Conservation (phyloP, 148 eudicot genomes). For the Limonium bicolor region DNA sequence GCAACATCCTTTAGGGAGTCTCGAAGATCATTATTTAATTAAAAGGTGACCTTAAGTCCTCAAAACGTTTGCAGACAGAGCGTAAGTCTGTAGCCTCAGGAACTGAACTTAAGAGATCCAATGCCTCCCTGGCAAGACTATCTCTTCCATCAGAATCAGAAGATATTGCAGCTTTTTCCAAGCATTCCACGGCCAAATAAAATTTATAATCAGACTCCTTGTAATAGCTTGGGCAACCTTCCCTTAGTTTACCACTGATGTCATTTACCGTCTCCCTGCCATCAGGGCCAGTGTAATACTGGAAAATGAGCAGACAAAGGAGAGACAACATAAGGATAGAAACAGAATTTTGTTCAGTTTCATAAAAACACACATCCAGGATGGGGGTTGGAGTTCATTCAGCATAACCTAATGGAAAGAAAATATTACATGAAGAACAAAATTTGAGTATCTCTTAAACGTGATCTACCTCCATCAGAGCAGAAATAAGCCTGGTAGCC, state of each 20-base stretch:
- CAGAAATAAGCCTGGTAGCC: constrained; percentile 85
- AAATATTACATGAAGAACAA: neutral
- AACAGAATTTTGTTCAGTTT: too few species aligned
- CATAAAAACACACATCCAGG: neutral
- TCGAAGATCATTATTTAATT: neutral
- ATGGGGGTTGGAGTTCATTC: neutral
- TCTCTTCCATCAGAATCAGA: constrained; percentile 61
- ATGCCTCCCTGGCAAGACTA: constrained; percentile 84
- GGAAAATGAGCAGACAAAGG: constrained; percentile 19
- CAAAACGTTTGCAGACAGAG: constrained; percentile 91
- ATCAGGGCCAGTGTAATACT: constrained; percentile 96
- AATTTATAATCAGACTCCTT: constrained; percentile 97
- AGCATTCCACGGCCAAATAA: constrained; percentile 91
- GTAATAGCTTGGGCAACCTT: constrained; percentile 92
- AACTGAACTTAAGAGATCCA: constrained; percentile 60
- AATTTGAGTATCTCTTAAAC: too few species aligned
- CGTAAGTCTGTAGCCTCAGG: constrained; percentile 93
- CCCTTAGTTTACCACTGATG: constrained; percentile 66
- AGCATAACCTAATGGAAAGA: neutral
- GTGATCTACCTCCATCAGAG: constrained; percentile 81
- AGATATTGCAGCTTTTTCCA: constrained; percentile 89
- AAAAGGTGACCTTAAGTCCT: constrained; percentile 63
- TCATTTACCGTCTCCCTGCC: constrained; percentile 97
- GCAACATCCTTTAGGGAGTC: too few species aligned
- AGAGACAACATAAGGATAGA: neutral